Percentiles rank a stretch among this genome's conserved stretches.
These are phyloP conservation scores for Suillus subluteus DNA, from an alignment of 768 basidiomycete genomes.

Conservation along the genomic window DNA sequence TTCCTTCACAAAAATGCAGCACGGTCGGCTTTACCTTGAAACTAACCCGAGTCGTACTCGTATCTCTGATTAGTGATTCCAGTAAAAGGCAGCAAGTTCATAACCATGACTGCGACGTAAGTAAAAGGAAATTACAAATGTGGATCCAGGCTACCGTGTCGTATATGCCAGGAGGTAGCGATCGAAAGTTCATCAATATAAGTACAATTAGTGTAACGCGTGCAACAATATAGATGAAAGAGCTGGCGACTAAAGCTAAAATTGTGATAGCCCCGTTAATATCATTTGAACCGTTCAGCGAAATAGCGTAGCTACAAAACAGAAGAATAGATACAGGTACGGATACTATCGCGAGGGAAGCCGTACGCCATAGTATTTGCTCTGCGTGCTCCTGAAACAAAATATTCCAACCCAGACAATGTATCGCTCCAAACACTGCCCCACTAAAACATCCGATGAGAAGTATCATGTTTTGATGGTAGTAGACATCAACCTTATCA, in stretches of 20 bases:
- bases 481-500: accelerated
- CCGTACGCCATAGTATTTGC: constrained; percentile 23
- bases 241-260: no score
- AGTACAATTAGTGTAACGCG: constrained; percentile 17
- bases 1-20: not conserved
- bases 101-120: no score
- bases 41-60: not conserved
- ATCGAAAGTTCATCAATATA: constrained; percentile 15
- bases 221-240: constrained; percentile 17
- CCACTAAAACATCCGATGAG: constrained; percentile 10
- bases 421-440: constrained; percentile 30
- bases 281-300: no score
- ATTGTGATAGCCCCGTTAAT: not conserved
- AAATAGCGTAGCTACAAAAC: not conserved
- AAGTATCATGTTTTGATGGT: not conserved
- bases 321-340: not conserved
- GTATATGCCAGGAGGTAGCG: constrained; percentile 18
- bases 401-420: constrained; percentile 29
- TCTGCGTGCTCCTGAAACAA: constrained; percentile 17
- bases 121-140: not conserved
- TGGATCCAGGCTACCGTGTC: constrained; percentile 24
- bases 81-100: not conserved
- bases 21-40: not conserved
- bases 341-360: constrained; percentile 18
- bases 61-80: not conserved